These are phyloP conservation scores for Alnus rubra DNA, from an alignment of 306 rosid genomes.

Conservation along the genomic window DNA sequence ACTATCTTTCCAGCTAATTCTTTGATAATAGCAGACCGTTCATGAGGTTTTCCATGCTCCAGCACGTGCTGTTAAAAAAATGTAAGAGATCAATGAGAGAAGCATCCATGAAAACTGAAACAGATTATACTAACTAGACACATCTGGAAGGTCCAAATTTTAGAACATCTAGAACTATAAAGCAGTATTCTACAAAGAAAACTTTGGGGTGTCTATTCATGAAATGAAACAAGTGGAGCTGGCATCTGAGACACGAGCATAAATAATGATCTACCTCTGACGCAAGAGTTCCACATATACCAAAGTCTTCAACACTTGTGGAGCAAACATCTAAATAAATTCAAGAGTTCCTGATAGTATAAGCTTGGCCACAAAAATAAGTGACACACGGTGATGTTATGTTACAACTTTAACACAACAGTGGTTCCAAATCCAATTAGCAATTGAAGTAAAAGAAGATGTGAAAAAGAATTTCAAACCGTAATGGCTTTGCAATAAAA, in stretches of 20 bases:
- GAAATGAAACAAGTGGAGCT: not conserved
- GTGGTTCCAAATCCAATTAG: not conserved
- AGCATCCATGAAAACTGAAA: not conserved
- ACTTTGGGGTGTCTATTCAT: not conserved
- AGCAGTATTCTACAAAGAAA: not conserved
- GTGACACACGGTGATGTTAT: not conserved
- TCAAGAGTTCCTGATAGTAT: not conserved
- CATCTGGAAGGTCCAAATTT: not conserved
- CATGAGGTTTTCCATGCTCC: slow-evolving; percentile 91
- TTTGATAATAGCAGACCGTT: slow-evolving; percentile 81
- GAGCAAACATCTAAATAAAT: slow-evolving; percentile 1
- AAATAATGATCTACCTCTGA: not conserved
- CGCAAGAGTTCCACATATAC: not conserved
- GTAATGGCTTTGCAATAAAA: not conserved
- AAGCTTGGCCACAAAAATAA: not conserved
- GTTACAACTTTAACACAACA: not conserved
- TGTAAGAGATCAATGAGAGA: not conserved
- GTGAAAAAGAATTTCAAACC: not conserved
- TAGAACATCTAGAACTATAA: not conserved
- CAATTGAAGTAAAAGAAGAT: not conserved
- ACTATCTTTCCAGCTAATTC: slow-evolving; percentile 90
- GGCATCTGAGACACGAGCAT: not conserved
- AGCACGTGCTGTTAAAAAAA: slow-evolving; percentile 62
- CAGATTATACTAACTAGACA: not conserved
- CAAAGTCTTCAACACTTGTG: not conserved